Conservation (phyloP, 2,329 filamentous ascomycete species). For the Hypoxylon sp. region DNA sequence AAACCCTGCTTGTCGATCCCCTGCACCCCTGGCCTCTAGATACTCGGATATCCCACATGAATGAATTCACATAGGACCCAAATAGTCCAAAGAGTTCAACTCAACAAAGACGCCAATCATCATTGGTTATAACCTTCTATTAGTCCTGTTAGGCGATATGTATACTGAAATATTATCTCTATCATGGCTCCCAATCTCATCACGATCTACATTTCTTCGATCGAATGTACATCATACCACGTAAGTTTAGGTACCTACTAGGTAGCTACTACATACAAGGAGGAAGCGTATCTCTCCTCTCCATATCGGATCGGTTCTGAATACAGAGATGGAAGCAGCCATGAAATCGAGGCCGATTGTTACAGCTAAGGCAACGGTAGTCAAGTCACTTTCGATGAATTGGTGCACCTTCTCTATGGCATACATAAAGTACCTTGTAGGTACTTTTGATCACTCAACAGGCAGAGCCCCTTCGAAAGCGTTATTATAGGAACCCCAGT, state of each 20-base stretch:
- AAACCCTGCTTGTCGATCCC: conserved; percentile 15
- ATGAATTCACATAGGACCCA: background rate
- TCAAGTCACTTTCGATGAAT: too few relatives aligned
- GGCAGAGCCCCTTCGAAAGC: too few relatives aligned
- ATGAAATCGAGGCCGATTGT: too few relatives aligned
- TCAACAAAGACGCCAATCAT: background rate
- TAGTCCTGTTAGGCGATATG: background rate
- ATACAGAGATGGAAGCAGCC: too few relatives aligned
- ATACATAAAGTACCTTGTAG: too few relatives aligned
- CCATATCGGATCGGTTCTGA: too few relatives aligned
- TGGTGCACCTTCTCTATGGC: too few relatives aligned
- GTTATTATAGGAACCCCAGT: too few relatives aligned
- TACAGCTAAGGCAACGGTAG: too few relatives aligned
- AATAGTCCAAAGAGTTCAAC: background rate
- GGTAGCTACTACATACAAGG: background rate
- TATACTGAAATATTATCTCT: background rate
- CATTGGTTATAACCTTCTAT: background rate
- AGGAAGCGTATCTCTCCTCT: background rate
- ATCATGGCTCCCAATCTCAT: background rate
- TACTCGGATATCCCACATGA: background rate
- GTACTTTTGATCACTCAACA: too few relatives aligned
- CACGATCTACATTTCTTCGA: background rate
- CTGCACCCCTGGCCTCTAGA: background rate
- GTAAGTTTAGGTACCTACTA: background rate
- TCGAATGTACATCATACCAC: background rate